Evolutionary conservation across 2,329 filamentous ascomycete species (phyloP), one percentile per base, ranked within the genome.

Genomic region (Pseudocercospora macadamiae): DNA sequence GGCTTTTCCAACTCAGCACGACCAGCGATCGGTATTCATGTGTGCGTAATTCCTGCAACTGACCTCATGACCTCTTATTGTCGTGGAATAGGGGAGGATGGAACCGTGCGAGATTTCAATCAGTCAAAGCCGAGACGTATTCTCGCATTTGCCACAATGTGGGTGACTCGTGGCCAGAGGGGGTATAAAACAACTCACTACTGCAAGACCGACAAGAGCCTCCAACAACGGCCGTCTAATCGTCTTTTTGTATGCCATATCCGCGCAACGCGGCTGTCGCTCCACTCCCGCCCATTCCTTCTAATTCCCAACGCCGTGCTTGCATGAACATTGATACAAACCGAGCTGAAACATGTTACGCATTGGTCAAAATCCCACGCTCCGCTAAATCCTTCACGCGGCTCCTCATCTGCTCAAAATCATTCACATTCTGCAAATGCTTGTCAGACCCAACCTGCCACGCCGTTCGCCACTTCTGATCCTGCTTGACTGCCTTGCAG

Each of bases 391-490:
- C 56, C 54, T 65, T 66, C 9, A 82, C 75, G 61, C 75, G 68
- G 59, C 80, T 78, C 67, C 75, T 75, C 45, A 79, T 68, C 45
- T 73, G 78, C 72, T 82, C 77, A 68, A 86, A 89, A 64, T 85
- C 82, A 64, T 80, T 77, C 57, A 91, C 75, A 8, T 82, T 81
- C 57, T 78, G 72, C 57, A 83, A 80, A 68, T 92, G 89, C 60
- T 80, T 80, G 42, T 84, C 81, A 60, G 82, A 84, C 6, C 84
- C 84, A 7, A 80, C 72, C 26, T 75, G 75, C 87, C 89, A 91
- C 56, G 82, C 80, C 67, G 79, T 79, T 56, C 86, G 78, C 4
- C 90, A 83, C 48, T 79, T 77, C 63, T 85, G 82, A 68, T 92
- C 89, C 72, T 90, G 84, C 64, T 83, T 81, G 55, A 88, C 74